Conservation (phyloP, 495 filamentous ascomycete genomes). For the Daldinia caldariorum region DNA sequence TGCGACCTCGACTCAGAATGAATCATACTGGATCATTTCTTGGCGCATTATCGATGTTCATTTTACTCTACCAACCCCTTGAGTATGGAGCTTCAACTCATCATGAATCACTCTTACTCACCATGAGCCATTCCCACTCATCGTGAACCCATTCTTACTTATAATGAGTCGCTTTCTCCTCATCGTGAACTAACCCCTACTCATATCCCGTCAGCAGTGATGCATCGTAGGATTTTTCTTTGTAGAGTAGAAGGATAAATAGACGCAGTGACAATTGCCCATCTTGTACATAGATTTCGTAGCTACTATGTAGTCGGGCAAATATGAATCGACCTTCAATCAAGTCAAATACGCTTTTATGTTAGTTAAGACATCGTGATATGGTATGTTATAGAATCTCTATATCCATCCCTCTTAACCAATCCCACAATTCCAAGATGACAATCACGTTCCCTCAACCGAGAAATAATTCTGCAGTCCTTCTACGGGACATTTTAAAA, state of each 20-base stretch:
- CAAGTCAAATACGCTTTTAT: neutral
- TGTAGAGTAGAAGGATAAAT: slow-evolving; percentile 15
- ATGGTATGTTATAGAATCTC: slow-evolving; percentile 25
- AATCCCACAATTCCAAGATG: slow-evolving; percentile 43
- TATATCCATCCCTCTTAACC: neutral
- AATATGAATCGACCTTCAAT: slow-evolving; percentile 17
- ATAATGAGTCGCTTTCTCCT: neutral
- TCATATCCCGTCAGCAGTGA: slow-evolving; percentile 32
- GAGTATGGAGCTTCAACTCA: neutral
- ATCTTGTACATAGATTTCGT: slow-evolving; percentile 15
- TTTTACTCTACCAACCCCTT: neutral
- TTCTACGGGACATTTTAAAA: slow-evolving; percentile 27
- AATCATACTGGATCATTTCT: slow-evolving; percentile 39
- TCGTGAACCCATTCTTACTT: slow-evolving; percentile 7
- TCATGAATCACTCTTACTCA: slow-evolving; percentile 15
- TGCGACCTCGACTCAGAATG: slow-evolving; percentile 27
- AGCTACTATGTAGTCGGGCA: slow-evolving; percentile 3
- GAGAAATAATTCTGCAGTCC: slow-evolving; percentile 43
- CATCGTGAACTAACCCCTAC: slow-evolving; percentile 40
- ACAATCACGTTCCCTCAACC: slow-evolving; percentile 51
- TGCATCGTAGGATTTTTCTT: slow-evolving; percentile 4
- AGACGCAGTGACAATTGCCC: slow-evolving; percentile 1
- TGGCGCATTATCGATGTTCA: neutral
- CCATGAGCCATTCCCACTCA: slow-evolving; percentile 9
- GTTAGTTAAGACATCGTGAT: slow-evolving; percentile 12